Base-by-base conservation (phyloP, 2,329 filamentous ascomycete genomes). In the Fusarium algeriense region DNA sequence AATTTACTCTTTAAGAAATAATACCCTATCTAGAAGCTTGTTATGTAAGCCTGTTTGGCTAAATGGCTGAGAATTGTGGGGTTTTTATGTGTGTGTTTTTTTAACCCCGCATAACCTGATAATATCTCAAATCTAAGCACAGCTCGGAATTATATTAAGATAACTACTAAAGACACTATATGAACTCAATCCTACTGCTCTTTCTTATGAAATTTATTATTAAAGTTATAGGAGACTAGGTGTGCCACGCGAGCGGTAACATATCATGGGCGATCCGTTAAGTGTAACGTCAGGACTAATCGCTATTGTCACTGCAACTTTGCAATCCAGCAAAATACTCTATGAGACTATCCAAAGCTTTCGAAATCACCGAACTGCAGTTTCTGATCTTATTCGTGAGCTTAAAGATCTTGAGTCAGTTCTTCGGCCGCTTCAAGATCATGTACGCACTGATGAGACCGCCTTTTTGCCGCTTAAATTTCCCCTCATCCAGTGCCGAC, bases 401-500 rank as follows among this genome's bases (percentile, higher is more conserved):
- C 64, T 74, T 0, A 34, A 50, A 17, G 52, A 8, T 23, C 60
- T 63, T 17, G 55, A 40, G 9, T 40, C 20, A 9, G 60, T 63
- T n/a, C 60, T 63, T 15, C 7, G 9, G 3, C 32, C 60, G 9
- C 38, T 63, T 6, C 38, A 52, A 15, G 60, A 63, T 40, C 38
- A 63, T 61, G 60, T 63, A 9, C 56, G 56, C 26, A 35, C 38
- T 57, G 40, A 55, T 19, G 65, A 74, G 6, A 48, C 57, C 5
- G 38, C 64, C 5, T 62, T 70, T 19, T 43, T 75, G 9, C 66
- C 63, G 19, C 69, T 76, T 13, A 70, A 71, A 54, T 20, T 82
- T 61, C 83, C 83, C 48, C 73, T 86, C 35, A 70, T 75, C 37
- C 79, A 80, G 68, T 85, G 82, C 66, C 78, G 80, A 32, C 79